These are phyloP conservation scores for Neofusicoccum sp. DNA, from an alignment of 2,329 filamentous ascomycete species.

Conservation along the genomic window DNA sequence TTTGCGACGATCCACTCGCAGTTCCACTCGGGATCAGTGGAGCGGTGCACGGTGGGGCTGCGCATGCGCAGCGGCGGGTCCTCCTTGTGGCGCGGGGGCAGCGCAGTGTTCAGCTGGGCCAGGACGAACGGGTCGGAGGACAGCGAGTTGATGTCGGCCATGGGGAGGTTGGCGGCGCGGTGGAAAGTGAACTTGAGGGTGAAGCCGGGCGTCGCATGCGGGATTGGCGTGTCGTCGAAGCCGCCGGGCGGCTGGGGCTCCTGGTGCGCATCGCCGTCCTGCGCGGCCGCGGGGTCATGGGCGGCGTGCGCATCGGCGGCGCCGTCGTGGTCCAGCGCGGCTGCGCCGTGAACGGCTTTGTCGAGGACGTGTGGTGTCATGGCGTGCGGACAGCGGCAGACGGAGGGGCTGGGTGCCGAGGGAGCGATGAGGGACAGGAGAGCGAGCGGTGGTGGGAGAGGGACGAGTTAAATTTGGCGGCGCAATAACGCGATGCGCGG, in stretches of 20 bases:
- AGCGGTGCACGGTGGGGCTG: constrained; percentile 73
- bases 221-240: constrained; percentile 78
- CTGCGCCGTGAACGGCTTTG: not conserved
- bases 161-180: constrained; percentile 76
- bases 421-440: not conserved
- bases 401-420: not conserved
- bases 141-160: constrained; percentile 74
- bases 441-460: not conserved
- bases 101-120: constrained; percentile 71
- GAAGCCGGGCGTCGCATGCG: constrained; percentile 73
- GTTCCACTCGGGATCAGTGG: constrained; percentile 78
- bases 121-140: constrained; percentile 83
- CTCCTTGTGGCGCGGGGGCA: constrained; percentile 81
- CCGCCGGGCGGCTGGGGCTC: constrained; percentile 72
- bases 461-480: constrained; percentile 5
- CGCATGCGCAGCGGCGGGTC: constrained; percentile 75
- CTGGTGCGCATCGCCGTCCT: not conserved
- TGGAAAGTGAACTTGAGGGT: constrained; percentile 86
- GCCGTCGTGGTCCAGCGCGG: constrained; percentile 4
- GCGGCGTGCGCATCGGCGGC: not conserved
- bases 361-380: constrained; percentile 1
- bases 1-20: constrained; percentile 88
- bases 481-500: not conserved
- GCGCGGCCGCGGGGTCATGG: not conserved
- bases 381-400: not conserved